A percentile compares a stretch with the other conserved stretches of the same genome.
Conservation (phyloP, 768 basidiomycete genomes). For the Ephemerocybe angulata region DNA sequence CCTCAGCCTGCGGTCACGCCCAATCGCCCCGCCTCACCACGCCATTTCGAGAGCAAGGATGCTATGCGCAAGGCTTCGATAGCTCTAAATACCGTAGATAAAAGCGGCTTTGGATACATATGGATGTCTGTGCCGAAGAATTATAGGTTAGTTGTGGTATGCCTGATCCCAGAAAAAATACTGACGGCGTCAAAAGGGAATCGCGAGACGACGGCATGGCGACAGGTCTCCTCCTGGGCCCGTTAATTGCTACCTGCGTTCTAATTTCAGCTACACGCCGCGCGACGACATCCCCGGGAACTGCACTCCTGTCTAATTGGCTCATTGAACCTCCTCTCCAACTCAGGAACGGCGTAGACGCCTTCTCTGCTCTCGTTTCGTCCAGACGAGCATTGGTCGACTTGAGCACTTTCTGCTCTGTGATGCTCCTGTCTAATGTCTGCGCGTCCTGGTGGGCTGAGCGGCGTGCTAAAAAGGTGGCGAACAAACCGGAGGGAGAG, state of each 20-base stretch:
- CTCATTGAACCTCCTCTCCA: constrained; percentile 69
- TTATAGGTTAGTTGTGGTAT: constrained; percentile 53
- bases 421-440: constrained; percentile 76
- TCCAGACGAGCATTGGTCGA: constrained; percentile 78
- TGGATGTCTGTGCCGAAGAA: constrained; percentile 94
- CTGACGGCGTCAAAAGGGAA: constrained; percentile 43
- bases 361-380: constrained; percentile 52
- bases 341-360: constrained; percentile 45
- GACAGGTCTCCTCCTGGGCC: constrained; percentile 80
- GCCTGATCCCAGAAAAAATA: neutral
- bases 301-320: constrained; percentile 61
- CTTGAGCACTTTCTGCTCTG: constrained; percentile 75
- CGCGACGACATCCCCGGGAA: constrained; percentile 24
- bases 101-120: constrained; percentile 62
- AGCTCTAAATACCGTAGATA: constrained; percentile 27
- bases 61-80: constrained; percentile 39
- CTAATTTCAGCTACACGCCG: constrained; percentile 48
- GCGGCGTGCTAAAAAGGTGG: constrained; percentile 38
- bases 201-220: constrained; percentile 82
- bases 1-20: constrained; percentile 12
- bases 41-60: constrained; percentile 36
- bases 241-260: constrained; percentile 71
- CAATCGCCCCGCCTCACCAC: constrained; percentile 38
- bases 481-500: constrained; percentile 56
- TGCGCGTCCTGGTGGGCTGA: constrained; percentile 77